Conservation (phyloP, 2,329 filamentous ascomycete genomes). For the Aspergillus tubingensis region DNA sequence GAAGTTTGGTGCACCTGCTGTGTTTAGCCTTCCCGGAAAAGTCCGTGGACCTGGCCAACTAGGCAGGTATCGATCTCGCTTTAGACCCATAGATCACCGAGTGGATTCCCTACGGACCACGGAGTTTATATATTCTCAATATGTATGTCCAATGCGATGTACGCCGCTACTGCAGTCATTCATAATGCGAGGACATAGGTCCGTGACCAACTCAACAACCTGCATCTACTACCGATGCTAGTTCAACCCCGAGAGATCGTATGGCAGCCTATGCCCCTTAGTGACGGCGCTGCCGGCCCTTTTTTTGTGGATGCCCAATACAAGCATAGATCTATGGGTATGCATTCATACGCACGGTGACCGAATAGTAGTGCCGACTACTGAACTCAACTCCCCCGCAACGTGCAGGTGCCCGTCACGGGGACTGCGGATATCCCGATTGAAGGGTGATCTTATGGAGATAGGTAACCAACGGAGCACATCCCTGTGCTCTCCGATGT, state of each 20-base stretch:
- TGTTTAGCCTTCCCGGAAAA: background rate
- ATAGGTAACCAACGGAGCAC: background rate
- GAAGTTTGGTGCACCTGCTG: background rate
- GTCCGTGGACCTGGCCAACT: background rate
- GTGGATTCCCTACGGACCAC: background rate
- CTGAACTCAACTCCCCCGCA: background rate
- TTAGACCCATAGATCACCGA: background rate
- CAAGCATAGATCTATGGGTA: background rate
- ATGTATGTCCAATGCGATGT: background rate
- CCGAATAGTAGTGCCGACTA: background rate
- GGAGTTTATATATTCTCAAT: background rate
- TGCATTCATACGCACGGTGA: background rate
- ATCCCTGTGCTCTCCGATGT: background rate
- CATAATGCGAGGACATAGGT: background rate
- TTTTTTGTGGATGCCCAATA: background rate
- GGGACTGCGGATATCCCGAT: background rate
- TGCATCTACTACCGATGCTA: background rate
- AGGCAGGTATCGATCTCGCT: background rate
- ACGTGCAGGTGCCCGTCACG: constrained; percentile 4
- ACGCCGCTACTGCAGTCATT: background rate
- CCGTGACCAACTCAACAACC: background rate
- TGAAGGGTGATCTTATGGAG: background rate
- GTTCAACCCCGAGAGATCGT: background rate
- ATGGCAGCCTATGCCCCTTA: background rate
- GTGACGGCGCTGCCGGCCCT: background rate